These are phyloP conservation scores for Solanum rostratum DNA, from an alignment of 257 asterid species.

Conservation along the genomic window DNA sequence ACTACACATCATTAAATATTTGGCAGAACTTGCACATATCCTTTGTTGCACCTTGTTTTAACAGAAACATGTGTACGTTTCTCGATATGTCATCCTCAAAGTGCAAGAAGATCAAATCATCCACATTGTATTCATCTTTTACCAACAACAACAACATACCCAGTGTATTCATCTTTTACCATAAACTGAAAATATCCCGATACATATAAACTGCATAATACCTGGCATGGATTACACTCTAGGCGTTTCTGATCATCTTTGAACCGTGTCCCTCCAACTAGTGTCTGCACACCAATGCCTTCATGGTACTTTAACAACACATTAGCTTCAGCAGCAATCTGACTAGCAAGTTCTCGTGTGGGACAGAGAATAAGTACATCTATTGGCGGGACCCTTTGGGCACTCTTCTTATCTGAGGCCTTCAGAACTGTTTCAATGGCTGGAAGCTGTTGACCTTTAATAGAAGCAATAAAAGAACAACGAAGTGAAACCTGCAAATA, in stretches of 20 bases:
- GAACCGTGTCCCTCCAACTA: constrained; percentile 89
- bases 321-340: constrained; percentile 84
- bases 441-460: constrained; percentile 91
- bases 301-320: constrained; percentile 82
- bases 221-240: constrained; percentile 76
- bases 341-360: constrained; percentile 94
- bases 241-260: constrained; percentile 71
- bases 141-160: no score
- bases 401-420: constrained; percentile 24
- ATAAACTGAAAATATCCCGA: not conserved
- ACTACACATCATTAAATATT: not conserved
- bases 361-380: constrained; percentile 79
- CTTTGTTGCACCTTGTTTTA: not conserved
- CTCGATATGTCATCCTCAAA: not conserved
- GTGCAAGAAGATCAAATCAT: not conserved
- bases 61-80: not conserved
- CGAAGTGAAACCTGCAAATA: not conserved
- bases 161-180: not conserved
- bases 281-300: constrained; percentile 72
- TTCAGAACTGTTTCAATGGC: constrained; percentile 98
- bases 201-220: constrained; percentile 3
- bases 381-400: constrained; percentile 45
- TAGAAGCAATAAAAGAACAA: constrained; percentile 20
- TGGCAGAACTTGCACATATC: not conserved
- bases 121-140: not conserved